These are phyloP conservation scores for Pilaira anomala DNA, from an alignment of 192 early-diverging fungal genomes.

Conservation along the genomic window DNA sequence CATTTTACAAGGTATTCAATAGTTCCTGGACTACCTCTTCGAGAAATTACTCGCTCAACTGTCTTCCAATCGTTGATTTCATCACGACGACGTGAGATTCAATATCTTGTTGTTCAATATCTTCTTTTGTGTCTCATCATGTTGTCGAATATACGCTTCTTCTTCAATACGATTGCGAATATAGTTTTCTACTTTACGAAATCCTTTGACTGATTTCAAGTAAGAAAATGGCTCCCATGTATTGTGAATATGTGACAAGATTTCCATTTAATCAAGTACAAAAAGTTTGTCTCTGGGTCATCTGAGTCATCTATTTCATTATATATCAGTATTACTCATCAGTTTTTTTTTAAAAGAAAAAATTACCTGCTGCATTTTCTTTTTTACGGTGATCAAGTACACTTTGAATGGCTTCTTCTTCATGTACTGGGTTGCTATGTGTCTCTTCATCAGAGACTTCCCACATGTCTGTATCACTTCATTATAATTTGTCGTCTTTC, in stretches of 20 bases:
- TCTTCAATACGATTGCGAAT: conserved; percentile 60
- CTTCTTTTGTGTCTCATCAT: conserved; percentile 78
- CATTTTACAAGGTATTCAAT: conserved; percentile 94
- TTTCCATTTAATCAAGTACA: conserved; percentile 94
- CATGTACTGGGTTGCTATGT: conserved; percentile 21
- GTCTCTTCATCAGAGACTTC: conserved; percentile 39
- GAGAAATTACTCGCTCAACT: conserved; percentile 87
- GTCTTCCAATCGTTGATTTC: conserved; percentile 79
- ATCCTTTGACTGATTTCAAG: conserved; percentile 75
- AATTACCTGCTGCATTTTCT: conserved; percentile 28
- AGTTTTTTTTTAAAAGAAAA: neutral
- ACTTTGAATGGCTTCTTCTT: conserved; percentile 57
- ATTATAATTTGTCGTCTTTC: conserved; percentile 37
- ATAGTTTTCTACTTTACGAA: conserved; percentile 88
- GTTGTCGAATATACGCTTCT: conserved; percentile 53
- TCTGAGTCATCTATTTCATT: conserved; percentile 28
- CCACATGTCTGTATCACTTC: conserved; percentile 39
- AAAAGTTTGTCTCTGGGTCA: conserved; percentile 55
- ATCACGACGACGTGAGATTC: conserved; percentile 77
- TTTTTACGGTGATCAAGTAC: conserved; percentile 47
- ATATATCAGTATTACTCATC: neutral
- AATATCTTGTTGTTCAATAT: conserved; percentile 87
- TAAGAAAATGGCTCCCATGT: conserved; percentile 80
- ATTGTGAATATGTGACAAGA: conserved; percentile 84
- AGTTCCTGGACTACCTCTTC: conserved; percentile 45